Base-by-base conservation (phyloP, 2,329 filamentous ascomycete species). In the Botrytis galanthina region DNA sequence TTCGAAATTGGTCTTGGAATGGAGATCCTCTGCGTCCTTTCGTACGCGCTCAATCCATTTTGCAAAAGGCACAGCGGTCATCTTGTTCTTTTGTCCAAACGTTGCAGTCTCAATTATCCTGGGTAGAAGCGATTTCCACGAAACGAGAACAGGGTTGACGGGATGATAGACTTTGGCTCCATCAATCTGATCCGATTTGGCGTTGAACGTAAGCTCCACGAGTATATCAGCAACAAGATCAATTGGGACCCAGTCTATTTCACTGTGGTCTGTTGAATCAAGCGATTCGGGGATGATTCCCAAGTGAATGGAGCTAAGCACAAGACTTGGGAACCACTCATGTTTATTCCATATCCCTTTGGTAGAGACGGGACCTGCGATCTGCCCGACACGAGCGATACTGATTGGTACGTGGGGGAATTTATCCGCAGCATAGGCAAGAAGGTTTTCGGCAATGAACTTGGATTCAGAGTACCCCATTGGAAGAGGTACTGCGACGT, bases 351-450 rank as follows among this genome's bases (percentile, higher is more conserved):
- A 66, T 0, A 66, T n/a, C 1, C 61, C 46, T 0, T 6, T 54
- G 3, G 44, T 57, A 6, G 48, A 32, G 1, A 57, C 67, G 0
- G 73, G 59, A 0, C 85, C 85, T 1, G 80, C 84, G 54, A 87
- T 82, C 87, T 87, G 86, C 0, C 85, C 86, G 0, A 87, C 83
- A 0, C 86, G 83, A 46, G 85, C 81, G 20, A 83, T 77, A 8
- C 81, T 81, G 5, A 87, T 80, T 20, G 81, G 82, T 0, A 81
- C 80, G n/a, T n/a, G 12, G 1, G 37, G 29, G 3, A 61, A 60
- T 44, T 77, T 77, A 0, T 80, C 76, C 0, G 83, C 83, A 10
- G 83, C 82, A 26, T 74, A 57, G 35, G 86, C 83, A 1, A 87
- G 79, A 22, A 87, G 80, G 1, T 84, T 77, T 4, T 79, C 75